Evolutionary conservation across 176 grass and related monocot genomes (phyloP).

Genomic region (Elaeis guineensis): DNA sequence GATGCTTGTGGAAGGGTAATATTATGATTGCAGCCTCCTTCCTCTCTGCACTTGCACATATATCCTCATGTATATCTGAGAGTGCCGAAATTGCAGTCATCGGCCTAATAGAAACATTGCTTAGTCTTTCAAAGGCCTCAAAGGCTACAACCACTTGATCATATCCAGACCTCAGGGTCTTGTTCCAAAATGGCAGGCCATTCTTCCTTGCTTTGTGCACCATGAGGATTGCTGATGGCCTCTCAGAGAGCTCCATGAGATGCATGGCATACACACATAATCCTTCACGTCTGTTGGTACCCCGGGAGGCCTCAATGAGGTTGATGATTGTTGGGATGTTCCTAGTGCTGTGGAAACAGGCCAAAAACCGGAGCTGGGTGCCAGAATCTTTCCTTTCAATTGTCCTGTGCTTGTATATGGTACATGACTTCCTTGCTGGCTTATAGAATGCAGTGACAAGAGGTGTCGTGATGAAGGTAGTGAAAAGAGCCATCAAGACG

Average conservation of each 20-base stretch:
- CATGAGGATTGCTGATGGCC: conserved; percentile 2
- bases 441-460: too few relatives aligned
- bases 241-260: background rate
- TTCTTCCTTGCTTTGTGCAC: conserved; percentile 1
- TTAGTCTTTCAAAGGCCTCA: background rate
- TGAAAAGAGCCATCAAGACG: too few relatives aligned
- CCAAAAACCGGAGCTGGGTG: background rate
- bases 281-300: background rate
- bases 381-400: background rate
- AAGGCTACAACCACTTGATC: background rate
- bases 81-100: background rate
- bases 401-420: background rate
- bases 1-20: background rate
- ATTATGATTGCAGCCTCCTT: background rate
- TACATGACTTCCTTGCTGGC: background rate
- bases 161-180: background rate
- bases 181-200: conserved; percentile 3
- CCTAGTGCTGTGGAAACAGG: background rate
- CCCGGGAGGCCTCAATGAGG: background rate
- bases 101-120: background rate
- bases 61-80: background rate
- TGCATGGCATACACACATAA: background rate
- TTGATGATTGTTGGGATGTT: background rate
- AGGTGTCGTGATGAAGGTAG: too few relatives aligned
- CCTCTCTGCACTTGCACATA: background rate